Evolutionary conservation across 805 yeast species (phyloP).

Genomic region (Yarrowia sp.): DNA sequence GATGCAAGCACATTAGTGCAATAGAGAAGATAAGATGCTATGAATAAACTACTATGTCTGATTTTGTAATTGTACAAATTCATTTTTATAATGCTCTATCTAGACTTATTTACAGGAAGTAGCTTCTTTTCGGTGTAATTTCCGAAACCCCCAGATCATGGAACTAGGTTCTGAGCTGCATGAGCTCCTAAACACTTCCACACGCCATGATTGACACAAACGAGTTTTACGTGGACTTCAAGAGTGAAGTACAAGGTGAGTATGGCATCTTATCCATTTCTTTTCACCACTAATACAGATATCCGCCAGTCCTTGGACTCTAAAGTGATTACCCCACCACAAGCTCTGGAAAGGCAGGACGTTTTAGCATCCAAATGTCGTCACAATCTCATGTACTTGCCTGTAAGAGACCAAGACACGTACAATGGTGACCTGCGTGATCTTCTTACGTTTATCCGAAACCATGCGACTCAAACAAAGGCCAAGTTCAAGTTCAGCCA

Average conservation of each 20-base stretch:
- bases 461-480: conserved; percentile 1
- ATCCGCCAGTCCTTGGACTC: conserved; percentile 1
- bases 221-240: conserved; percentile 27
- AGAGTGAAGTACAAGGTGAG: conserved; percentile 23
- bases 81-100: too few relatives aligned
- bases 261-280: neutral
- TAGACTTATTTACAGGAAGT: too few relatives aligned
- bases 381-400: conserved; percentile 19
- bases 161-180: neutral
- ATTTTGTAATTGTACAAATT: too few relatives aligned
- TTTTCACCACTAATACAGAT: conserved; percentile 4
- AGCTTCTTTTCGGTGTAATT: too few relatives aligned
- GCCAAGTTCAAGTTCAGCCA: conserved; percentile 31
- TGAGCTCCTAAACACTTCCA: neutral
- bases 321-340: neutral
- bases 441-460: conserved; percentile 2
- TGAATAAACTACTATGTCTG: too few relatives aligned
- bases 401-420: conserved; percentile 33
- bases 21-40: too few relatives aligned
- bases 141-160: neutral
- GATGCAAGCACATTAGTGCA: too few relatives aligned
- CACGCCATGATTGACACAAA: conserved; percentile 18
- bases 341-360: conserved; percentile 12
- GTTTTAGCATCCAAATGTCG: conserved; percentile 15
- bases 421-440: conserved; percentile 25